Percentiles rank a stretch among this genome's conserved stretches.
These are phyloP conservation scores for Pinus taeda DNA, from an alignment of 75 land plant genomes.

Conservation along the genomic window DNA sequence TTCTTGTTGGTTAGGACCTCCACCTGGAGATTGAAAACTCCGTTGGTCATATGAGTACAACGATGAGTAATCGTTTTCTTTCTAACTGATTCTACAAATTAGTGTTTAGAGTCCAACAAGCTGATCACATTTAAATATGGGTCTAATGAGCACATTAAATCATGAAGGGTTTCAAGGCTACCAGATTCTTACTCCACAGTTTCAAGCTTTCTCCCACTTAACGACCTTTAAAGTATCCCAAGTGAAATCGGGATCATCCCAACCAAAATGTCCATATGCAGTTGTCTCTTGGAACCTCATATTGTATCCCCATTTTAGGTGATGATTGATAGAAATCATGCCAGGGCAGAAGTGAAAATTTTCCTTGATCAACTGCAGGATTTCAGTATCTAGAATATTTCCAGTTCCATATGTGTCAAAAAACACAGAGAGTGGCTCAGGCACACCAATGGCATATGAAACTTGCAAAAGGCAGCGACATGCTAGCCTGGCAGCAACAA, in stretches of 20 bases:
- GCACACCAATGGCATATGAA: conserved; percentile 43
- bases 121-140: too few relatives aligned
- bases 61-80: too few relatives aligned
- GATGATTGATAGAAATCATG: conserved; percentile 40
- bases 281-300: conserved; percentile 47
- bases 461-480: conserved; percentile 34
- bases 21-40: too few relatives aligned
- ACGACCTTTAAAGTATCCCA: conserved; percentile 71
- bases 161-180: too few relatives aligned
- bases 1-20: too few relatives aligned
- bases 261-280: conserved; percentile 55
- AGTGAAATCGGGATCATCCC: conserved; percentile 56
- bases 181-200: too few relatives aligned
- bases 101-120: too few relatives aligned
- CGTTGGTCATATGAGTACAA: too few relatives aligned
- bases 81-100: too few relatives aligned
- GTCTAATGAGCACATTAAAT: too few relatives aligned
- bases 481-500: conserved; percentile 27
- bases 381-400: conserved; percentile 27
- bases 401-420: conserved; percentile 40
- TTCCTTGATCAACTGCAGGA: conserved; percentile 35
- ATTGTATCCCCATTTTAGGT: conserved; percentile 43
- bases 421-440: conserved; percentile 44
- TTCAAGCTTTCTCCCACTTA: conserved; percentile 10
- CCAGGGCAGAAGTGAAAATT: conserved; percentile 50